Percentiles rank a stretch among this genome's conserved stretches.
Conservation (phyloP, 768 basidiomycete genomes). For the Trichaptum fuscoviolaceum region DNA sequence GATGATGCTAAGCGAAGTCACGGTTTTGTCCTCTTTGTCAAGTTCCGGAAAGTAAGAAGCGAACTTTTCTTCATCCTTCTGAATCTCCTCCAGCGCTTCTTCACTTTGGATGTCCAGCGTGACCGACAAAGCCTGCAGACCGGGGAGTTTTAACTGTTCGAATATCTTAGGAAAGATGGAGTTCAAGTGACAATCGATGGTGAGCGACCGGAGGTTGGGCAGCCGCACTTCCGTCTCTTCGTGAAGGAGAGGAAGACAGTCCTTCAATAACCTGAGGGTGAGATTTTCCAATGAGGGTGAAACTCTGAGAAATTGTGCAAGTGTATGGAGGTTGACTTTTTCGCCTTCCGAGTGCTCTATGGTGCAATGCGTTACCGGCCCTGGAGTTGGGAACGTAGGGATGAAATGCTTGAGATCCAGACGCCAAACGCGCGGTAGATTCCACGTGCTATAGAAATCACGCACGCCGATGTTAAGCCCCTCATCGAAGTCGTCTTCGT, state of each 20-base stretch:
- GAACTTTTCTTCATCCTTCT: not conserved
- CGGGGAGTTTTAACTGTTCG: not conserved
- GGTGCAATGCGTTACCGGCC: not conserved
- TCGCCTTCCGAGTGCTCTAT: not conserved
- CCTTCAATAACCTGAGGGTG: not conserved
- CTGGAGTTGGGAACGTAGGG: not conserved
- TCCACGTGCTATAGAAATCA: not conserved
- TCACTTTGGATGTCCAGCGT: not conserved
- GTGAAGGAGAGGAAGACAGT: not conserved
- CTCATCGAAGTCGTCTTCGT: not conserved
- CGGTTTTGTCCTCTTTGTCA: not conserved
- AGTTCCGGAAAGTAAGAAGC: not conserved
- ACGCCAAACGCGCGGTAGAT: not conserved
- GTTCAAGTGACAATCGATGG: not conserved
- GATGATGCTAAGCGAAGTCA: not conserved
- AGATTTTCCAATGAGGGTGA: not conserved
- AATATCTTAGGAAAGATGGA: not conserved
- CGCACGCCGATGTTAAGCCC: not conserved
- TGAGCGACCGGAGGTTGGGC: not conserved
- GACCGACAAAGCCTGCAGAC: too few relatives aligned
- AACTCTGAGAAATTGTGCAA: not conserved
- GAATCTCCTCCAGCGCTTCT: not conserved
- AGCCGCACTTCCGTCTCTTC: not conserved
- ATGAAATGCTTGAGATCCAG: not conserved
- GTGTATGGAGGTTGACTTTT: not conserved